A percentile compares a stretch with the other conserved stretches of the same genome.
These are phyloP conservation scores for Galerina sulciceps DNA, from an alignment of 768 basidiomycete genomes.

Conservation along the genomic window DNA sequence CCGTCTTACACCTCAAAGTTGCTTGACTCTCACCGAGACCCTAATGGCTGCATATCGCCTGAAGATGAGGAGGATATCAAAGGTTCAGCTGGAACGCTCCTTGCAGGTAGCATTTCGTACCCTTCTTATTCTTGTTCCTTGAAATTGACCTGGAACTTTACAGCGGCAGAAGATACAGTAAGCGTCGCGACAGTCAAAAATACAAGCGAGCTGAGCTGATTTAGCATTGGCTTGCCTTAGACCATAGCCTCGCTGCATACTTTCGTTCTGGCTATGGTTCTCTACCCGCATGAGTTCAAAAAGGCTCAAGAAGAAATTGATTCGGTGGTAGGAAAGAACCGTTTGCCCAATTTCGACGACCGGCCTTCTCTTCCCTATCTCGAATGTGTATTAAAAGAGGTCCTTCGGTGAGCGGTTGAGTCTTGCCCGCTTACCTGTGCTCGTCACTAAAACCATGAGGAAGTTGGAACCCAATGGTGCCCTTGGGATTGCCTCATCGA, in stretches of 20 bases:
- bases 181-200: neutral
- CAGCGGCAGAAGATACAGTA: constrained; percentile 33
- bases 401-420: constrained; percentile 40
- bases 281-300: constrained; percentile 51
- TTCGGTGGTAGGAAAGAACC: constrained; percentile 42
- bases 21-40: constrained; percentile 41
- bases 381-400: constrained; percentile 51
- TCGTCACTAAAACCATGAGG: constrained; percentile 3
- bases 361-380: constrained; percentile 50
- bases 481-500: constrained; percentile 56
- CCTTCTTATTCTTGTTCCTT: constrained; percentile 9
- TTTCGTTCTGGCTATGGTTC: constrained; percentile 59
- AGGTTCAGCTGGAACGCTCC: constrained; percentile 58
- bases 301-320: constrained; percentile 59
- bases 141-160: constrained; percentile 17
- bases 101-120: constrained; percentile 38
- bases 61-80: constrained; percentile 59
- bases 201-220: neutral
- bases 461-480: constrained; percentile 54
- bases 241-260: constrained; percentile 52
- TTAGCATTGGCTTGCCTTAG: constrained; percentile 29
- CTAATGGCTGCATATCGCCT: constrained; percentile 34
- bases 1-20: constrained; percentile 51
- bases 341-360: constrained; percentile 51
- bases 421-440: neutral